Base-by-base conservation (phyloP, 176 grass and related monocot genomes). In the Zea mays region DNA sequence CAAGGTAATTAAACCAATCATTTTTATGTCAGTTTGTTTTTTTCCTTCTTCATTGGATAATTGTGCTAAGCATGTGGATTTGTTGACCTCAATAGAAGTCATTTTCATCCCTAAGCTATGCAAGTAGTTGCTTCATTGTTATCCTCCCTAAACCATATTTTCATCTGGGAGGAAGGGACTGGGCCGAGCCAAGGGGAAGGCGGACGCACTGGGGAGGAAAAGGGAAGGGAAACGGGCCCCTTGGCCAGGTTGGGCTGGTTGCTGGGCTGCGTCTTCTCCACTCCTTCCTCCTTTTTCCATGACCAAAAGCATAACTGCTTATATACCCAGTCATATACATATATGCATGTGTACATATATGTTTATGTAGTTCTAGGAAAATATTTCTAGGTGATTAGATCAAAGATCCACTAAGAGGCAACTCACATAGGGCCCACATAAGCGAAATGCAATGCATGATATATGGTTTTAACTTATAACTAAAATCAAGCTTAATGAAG, bases 1-100 rank as follows among this genome's bases (percentile, higher is more conserved):
- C 90, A 78, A 96, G 96, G 96, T 98, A 88, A 65, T 64, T 67
- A 43, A 75, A 55, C 58, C 39, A 74, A 61, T 85, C 45, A 56
- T 73, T 34, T 48, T 75, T 56, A 48, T 19, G 6, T 71, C 10
- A 62, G 2, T 63, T 9, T 57, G 58, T 33, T 20, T 49, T 43
- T 57, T 57, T 1, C 33, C 4, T 10, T 7, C 47, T 33, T 7
- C 4, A 36, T 21, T 16, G 36, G 4, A 12, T 11, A 60, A 39
- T 7, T 10, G 5, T 41, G 12, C 36, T n/a, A 56, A 61, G 19
- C 36, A 62, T 76, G 52, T 4, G 0, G n/a, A 38, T 48, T 67
- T 7, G 8, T 20, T 41, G 39, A 68, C 13, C 62, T 33, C 35
- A 62, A 56, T 69, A 57, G 42, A 74, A 60, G 7, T 8, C 67